Percentiles rank a stretch among this genome's conserved stretches.
phyloP scores from a whole-genome alignment of 768 basidiomycete genomes.

The Tulasnella sp. region DNA sequence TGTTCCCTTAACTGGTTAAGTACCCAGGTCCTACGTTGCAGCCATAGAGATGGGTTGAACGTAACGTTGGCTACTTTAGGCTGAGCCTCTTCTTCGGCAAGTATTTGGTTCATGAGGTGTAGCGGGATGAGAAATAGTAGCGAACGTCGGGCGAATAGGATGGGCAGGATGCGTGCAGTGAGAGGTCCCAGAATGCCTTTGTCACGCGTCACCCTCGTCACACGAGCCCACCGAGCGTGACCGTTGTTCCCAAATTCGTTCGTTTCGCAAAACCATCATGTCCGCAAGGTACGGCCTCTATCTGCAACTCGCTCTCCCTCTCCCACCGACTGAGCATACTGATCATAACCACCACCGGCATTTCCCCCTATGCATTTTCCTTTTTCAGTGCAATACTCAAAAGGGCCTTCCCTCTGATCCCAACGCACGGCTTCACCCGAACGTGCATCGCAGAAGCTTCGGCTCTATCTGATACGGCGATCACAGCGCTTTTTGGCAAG shows the following conservation, averaged over 20 bases:
- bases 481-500: slow-evolving; percentile 63
- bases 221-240: not conserved
- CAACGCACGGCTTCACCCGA: slow-evolving; percentile 65
- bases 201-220: not conserved
- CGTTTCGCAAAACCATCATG: not conserved
- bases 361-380: not conserved
- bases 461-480: slow-evolving; percentile 55
- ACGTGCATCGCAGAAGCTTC: slow-evolving; percentile 59
- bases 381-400: slow-evolving; percentile 33
- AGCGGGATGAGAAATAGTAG: not conserved
- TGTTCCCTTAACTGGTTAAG: slow-evolving; percentile 55
- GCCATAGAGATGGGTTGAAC: slow-evolving; percentile 59
- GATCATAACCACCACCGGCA: not conserved
- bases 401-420: slow-evolving; percentile 56
- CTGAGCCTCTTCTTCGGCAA: not conserved
- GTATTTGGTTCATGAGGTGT: not conserved
- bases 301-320: not conserved
- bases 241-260: not conserved
- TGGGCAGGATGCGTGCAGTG: not conserved
- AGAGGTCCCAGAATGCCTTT: not conserved
- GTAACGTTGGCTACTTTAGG: slow-evolving; percentile 35
- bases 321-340: not conserved
- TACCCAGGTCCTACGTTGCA: slow-evolving; percentile 66
- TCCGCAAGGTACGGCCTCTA: not conserved
- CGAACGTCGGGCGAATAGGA: not conserved